These are phyloP conservation scores for Populus ilicifolia DNA, from an alignment of 345 rosid genomes.

Conservation along the genomic window DNA sequence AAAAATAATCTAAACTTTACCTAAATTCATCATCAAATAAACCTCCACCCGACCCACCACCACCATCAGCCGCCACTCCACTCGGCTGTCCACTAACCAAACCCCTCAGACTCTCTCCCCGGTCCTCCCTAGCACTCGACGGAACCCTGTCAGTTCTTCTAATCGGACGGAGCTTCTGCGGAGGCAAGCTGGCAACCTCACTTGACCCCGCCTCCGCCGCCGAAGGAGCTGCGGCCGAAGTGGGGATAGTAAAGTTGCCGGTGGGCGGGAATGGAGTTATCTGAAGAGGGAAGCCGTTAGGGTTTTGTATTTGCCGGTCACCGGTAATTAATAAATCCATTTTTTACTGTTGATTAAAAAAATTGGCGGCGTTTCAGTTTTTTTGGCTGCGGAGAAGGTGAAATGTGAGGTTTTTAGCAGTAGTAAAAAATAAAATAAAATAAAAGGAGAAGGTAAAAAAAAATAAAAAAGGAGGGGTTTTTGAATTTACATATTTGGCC, in stretches of 20 bases:
- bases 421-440: neutral
- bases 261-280: constrained; percentile 40
- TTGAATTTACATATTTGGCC: neutral
- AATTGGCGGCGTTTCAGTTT: constrained; percentile 6
- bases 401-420: constrained; percentile 1
- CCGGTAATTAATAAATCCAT: constrained; percentile 58
- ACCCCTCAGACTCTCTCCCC: constrained; percentile 14
- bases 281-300: constrained; percentile 33
- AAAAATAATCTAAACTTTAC: neutral
- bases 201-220: constrained; percentile 7
- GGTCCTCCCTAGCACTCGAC: constrained; percentile 15
- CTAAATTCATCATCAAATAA: constrained; percentile 11
- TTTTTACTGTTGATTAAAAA: neutral
- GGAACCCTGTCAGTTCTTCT: constrained; percentile 41
- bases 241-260: constrained; percentile 9
- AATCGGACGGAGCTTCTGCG: constrained; percentile 65
- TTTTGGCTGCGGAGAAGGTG: neutral
- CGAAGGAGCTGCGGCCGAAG: constrained; percentile 3
- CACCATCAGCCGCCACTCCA: constrained; percentile 15
- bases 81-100: constrained; percentile 4
- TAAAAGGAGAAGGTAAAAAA: neutral
- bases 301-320: constrained; percentile 34
- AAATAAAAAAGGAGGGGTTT: neutral
- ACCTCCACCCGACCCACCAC: neutral
- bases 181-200: constrained; percentile 27